Base-by-base conservation (phyloP, 495 filamentous ascomycete species). In the Annulohypoxylon nitens region DNA sequence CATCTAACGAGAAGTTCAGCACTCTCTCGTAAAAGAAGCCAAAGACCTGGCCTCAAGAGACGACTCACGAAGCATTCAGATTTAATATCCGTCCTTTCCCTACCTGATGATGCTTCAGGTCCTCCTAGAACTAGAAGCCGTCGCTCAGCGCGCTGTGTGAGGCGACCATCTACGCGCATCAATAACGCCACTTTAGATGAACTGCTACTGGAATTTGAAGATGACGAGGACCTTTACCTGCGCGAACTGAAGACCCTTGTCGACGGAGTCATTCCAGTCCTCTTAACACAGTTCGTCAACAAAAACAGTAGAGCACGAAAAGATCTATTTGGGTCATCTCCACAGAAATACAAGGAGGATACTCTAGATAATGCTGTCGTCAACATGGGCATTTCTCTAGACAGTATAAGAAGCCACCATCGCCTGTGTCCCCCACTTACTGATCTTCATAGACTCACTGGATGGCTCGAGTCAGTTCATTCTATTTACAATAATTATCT, bases 201-300 rank as follows among this genome's bases (percentile, higher is more conserved):
- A 65, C 78, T 99, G 25, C 86, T 99, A 79, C 84, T 88, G 47
- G 95, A 98, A 75, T 87, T 99, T 63, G 85, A 88, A 12, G 85
- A 89, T 4, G 97, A 98, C 68, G 97, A 99, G 80, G 82, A 87
- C 18, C 94, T 96, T 74, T 99, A 98, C 78, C 91, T 91, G 83
- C 91, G 95, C 25, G 96, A 99, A 78, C 86, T 99, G 10, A 94
- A 92, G 67, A 97, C 96, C 16, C 82, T 99, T 23, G 95, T 98
- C 10, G 97, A 97, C 70, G 97, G 97, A 60, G 96, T 99, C 16
- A 92, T 99, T 61, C 97, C 96, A 8, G 97, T 98, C 8, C 87
- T 99, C 2, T 82, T 98, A 61, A 92, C 87, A 9, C 94, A 94
- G 69, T 93, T 97, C 18, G 62, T 97, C 89, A 61, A 93, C 87